Conservation (phyloP, 108 stramenopile genomes). For the Epithemia pelagica region DNA sequence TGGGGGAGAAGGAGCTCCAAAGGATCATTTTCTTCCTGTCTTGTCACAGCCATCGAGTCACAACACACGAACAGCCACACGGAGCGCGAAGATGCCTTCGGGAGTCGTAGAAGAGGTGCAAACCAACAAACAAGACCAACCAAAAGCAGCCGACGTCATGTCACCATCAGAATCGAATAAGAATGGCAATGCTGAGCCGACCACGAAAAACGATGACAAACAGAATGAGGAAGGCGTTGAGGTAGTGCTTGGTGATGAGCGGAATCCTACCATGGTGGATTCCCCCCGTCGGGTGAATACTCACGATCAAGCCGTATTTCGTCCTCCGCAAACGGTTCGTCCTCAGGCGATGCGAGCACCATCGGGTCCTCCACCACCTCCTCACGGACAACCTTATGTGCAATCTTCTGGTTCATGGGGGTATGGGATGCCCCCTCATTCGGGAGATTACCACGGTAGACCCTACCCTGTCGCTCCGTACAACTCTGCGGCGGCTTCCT, state of each 20-base stretch:
- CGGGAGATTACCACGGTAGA: constrained; percentile 12
- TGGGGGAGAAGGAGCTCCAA: too few relatives aligned
- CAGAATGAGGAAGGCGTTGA: constrained; percentile 31
- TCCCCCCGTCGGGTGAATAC: constrained; percentile 12
- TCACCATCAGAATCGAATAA: not conserved
- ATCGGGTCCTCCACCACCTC: constrained; percentile 11
- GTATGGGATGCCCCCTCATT: constrained; percentile 17
- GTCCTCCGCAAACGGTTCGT: constrained; percentile 34
- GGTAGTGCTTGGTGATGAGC: constrained; percentile 33
- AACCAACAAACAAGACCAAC: not conserved
- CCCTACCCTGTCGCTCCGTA: constrained; percentile 28
- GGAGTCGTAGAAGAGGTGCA: constrained; percentile 6
- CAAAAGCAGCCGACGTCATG: not conserved
- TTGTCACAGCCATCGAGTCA: not conserved
- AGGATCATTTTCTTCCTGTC: too few relatives aligned
- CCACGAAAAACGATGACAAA: not conserved
- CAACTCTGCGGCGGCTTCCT: constrained; percentile 33
- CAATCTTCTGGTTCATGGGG: constrained; percentile 38
- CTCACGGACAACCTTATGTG: constrained; percentile 7
- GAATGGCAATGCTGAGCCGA: not conserved
- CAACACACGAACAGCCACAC: not conserved
- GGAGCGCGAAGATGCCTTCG: not conserved
- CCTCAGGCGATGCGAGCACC: constrained; percentile 29
- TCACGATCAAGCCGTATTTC: constrained; percentile 32
- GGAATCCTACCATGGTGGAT: constrained; percentile 18